A percentile compares a stretch with the other conserved stretches of the same genome.
Conservation (phyloP, 2,329 filamentous ascomycete species). For the Magnaporthales sp. region DNA sequence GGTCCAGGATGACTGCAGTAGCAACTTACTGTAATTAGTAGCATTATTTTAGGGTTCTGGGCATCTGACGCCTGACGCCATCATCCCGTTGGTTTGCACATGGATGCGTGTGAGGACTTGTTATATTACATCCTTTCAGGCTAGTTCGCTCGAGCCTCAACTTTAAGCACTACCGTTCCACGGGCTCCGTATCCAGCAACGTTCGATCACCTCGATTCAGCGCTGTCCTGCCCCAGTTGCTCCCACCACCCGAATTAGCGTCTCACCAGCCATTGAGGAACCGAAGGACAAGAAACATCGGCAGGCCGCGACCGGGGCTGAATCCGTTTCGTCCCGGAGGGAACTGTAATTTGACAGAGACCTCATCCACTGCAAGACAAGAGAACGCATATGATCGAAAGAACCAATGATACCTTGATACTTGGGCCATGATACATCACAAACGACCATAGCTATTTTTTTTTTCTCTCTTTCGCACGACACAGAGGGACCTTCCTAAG, state of each 20-base stretch:
- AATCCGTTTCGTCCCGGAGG: neutral
- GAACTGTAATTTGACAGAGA: neutral
- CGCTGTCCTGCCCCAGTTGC: neutral
- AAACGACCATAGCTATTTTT: neutral
- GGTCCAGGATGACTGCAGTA: neutral
- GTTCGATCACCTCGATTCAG: neutral
- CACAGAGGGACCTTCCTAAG: neutral
- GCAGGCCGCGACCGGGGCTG: neutral
- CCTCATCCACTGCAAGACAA: neutral
- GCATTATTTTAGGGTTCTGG: slow-evolving; percentile 5
- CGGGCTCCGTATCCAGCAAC: neutral
- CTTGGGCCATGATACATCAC: neutral
- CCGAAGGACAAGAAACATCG: neutral
- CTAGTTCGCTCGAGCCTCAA: neutral
- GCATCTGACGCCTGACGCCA: neutral
- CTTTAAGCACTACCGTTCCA: neutral
- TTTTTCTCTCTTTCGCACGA: neutral
- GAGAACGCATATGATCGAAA: neutral
- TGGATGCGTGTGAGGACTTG: neutral
- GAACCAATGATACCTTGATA: neutral
- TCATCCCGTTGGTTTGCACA: slow-evolving; percentile 6
- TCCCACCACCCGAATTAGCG: neutral
- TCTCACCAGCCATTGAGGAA: neutral
- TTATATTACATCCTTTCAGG: neutral
- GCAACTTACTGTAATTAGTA: slow-evolving; percentile 7